Evolutionary conservation across 441 rosid species (phyloP).

Genomic region (Croton laevigatus): DNA sequence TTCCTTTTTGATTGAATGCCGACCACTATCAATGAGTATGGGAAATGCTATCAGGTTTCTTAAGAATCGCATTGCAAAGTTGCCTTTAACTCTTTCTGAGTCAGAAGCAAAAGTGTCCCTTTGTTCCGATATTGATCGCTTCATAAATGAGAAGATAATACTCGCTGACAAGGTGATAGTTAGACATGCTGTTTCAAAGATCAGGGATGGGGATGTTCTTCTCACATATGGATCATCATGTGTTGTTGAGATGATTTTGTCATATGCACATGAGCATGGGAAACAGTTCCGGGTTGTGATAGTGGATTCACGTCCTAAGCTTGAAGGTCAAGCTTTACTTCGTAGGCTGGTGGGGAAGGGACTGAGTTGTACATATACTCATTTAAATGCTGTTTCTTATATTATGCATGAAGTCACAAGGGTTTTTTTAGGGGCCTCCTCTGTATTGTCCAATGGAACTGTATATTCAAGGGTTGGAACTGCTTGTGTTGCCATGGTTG

Average conservation of each 20-base stretch:
- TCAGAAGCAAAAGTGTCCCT: conserved; percentile 76
- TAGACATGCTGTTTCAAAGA: conserved; percentile 74
- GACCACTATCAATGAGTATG: conserved; percentile 95
- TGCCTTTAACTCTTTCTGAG: conserved; percentile 65
- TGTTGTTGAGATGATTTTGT: conserved; percentile 83
- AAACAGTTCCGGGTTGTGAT: conserved; percentile 81
- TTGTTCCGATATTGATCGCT: conserved; percentile 68
- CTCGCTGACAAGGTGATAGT: conserved; percentile 76
- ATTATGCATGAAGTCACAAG: conserved; percentile 92
- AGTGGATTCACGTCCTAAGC: conserved; percentile 90
- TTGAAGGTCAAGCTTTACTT: conserved; percentile 81
- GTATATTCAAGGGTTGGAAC: conserved; percentile 96
- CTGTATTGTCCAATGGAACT: conserved; percentile 90
- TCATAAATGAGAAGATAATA: conserved; percentile 80
- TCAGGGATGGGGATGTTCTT: conserved; percentile 90
- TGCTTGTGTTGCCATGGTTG: conserved; percentile 96
- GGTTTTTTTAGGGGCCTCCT: conserved; percentile 89
- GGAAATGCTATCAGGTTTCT: conserved; percentile 83
- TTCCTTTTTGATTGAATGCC: conserved; percentile 83
- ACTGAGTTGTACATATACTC: conserved; percentile 75
- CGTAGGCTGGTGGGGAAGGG: conserved; percentile 87
- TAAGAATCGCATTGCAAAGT: conserved; percentile 69
- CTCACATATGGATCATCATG: conserved; percentile 82
- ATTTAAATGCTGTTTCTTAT: conserved; percentile 86
- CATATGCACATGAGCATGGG: conserved; percentile 75